Base-by-base conservation (phyloP, 2,329 filamentous ascomycete genomes). In the Cryphonectria radicalis region DNA sequence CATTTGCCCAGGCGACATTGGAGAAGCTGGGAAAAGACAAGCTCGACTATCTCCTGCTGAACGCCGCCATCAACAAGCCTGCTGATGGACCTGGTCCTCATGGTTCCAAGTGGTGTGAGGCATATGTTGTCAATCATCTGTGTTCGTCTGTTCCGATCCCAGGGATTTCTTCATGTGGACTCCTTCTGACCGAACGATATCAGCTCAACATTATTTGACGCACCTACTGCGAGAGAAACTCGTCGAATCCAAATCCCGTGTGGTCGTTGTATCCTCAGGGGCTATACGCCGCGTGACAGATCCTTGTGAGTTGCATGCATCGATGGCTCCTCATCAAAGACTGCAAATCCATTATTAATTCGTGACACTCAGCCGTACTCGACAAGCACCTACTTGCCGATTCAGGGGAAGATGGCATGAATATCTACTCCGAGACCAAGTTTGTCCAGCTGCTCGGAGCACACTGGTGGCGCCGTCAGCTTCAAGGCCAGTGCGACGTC, bases 401-500 rank as follows among this genome's bases (percentile, higher is more conserved):
- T 1, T 82, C 84, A 0, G 83, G 81, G 4, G 76, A 77, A 0
- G 74, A 77, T 0, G 73, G 65, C 0, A 59, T 63, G 2, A 72
- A 65, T 0, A 77, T 82, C 11, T 88, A 88, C 72, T 32, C 74
- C 11, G 78, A 81, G 57, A 83, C 82, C 72, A 88, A 88, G 74
- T 88, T 88, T 70, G 79, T 82, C 0, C 84, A 85, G 73, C 80
- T 88, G 0, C 82, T 88, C 0, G 80, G 81, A 8, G 84, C 86
- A 0, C 86, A 88, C 64, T 88, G 85, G 85, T 88, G 86, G 87
- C 85, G 85, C 1, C 85, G 86, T 4, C 79, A 87, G 73, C 81
- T 88, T n/a, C 69, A 74, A 0, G 83, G 78, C 35, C 77, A 80
- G 37, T 84, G 82, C 75, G 74, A 78, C 6, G 83, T 88, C 28